Evolutionary conservation across 2,329 filamentous ascomycete species (phyloP).

Genomic region (Aschersonia sp.): DNA sequence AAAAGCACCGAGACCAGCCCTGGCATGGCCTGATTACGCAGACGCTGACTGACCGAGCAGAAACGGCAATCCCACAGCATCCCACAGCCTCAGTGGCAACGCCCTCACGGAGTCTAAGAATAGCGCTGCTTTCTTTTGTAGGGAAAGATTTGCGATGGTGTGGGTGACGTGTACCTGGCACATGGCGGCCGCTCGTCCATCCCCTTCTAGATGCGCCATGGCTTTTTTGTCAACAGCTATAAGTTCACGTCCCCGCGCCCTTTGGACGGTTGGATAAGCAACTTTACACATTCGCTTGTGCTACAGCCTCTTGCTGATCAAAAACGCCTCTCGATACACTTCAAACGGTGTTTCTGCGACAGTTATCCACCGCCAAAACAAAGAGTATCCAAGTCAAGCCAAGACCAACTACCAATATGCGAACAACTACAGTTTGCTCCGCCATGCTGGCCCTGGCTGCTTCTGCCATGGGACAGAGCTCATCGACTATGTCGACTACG

Average conservation of each 20-base stretch:
- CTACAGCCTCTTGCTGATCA: too few relatives aligned
- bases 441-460: background rate
- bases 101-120: background rate
- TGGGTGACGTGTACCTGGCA: background rate
- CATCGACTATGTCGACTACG: background rate
- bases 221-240: background rate
- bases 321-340: background rate
- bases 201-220: background rate
- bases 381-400: background rate
- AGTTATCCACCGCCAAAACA: background rate
- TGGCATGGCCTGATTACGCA: background rate
- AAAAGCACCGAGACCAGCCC: background rate
- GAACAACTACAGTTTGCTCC: background rate
- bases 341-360: background rate
- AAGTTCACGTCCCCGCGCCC: background rate
- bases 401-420: background rate
- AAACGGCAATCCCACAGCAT: background rate
- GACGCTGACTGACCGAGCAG: background rate
- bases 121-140: background rate
- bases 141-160: background rate
- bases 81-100: background rate
- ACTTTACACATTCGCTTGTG: too few relatives aligned
- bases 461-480: background rate
- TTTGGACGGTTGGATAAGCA: background rate
- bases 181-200: background rate